phyloP scores from a whole-genome alignment of 495 filamentous ascomycete genomes.

The Xanthoparmelia taractica region DNA sequence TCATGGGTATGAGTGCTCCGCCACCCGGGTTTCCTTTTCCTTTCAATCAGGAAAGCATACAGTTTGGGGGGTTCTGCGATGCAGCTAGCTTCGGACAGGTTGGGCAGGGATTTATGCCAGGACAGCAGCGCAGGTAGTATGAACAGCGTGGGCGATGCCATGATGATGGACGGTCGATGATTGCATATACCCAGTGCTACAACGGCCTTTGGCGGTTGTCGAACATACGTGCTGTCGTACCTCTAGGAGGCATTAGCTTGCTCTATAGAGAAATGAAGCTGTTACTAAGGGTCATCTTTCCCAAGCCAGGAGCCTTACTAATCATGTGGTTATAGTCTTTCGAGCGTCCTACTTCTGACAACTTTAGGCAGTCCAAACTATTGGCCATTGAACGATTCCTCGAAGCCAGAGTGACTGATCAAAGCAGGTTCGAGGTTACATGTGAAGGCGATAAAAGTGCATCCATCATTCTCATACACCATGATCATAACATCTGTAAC shows the following conservation, averaged over 20 bases:
- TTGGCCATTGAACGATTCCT: neutral
- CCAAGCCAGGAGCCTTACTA: neutral
- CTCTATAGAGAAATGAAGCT: neutral
- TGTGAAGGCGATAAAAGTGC: neutral
- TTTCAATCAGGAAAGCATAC: conserved; percentile 35
- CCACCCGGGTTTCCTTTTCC: conserved; percentile 42
- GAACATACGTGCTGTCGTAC: neutral
- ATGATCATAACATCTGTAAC: neutral
- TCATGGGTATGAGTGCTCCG: conserved; percentile 34
- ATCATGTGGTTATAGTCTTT: neutral
- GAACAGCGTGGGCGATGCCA: conserved; percentile 1
- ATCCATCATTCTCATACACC: neutral
- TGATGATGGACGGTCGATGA: conserved; percentile 15
- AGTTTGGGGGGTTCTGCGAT: conserved; percentile 13
- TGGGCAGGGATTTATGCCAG: conserved; percentile 1
- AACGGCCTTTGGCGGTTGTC: conserved; percentile 1
- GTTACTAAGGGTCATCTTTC: neutral
- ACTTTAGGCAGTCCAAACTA: neutral
- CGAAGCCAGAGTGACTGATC: neutral
- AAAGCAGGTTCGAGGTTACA: neutral
- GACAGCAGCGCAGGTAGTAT: conserved; percentile 18
- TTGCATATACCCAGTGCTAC: conserved; percentile 20
- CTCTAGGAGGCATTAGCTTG: neutral
- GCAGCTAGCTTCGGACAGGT: conserved; percentile 17
- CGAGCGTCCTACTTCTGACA: neutral